A percentile compares a stretch with the other conserved stretches of the same genome.
Conservation (phyloP, 2,329 filamentous ascomycete genomes). For the Plenodomus biglobosus region DNA sequence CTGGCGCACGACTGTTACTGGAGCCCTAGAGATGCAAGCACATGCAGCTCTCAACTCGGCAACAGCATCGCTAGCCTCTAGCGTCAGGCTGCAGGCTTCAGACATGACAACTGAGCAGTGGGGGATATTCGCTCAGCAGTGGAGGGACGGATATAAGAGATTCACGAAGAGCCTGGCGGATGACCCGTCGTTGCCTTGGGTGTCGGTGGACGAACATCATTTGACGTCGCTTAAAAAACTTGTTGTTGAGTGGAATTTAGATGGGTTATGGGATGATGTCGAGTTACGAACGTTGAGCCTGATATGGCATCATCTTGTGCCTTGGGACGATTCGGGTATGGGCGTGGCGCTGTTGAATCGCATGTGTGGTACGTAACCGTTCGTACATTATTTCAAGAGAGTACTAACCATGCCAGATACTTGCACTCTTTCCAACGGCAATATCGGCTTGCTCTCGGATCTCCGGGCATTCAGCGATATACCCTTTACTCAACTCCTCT, state of each 20-base stretch:
- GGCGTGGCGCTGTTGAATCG: constrained; percentile 60
- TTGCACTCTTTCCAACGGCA: constrained; percentile 74
- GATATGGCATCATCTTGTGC: constrained; percentile 71
- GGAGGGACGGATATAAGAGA: constrained; percentile 64
- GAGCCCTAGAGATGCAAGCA: constrained; percentile 58
- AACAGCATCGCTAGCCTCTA: constrained; percentile 49
- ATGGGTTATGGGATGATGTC: constrained; percentile 57
- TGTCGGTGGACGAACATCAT: constrained; percentile 73
- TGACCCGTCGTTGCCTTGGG: constrained; percentile 54
- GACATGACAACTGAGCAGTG: constrained; percentile 61
- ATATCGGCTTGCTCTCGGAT: constrained; percentile 66
- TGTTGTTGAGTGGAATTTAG: constrained; percentile 58
- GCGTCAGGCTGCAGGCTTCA: constrained; percentile 53
- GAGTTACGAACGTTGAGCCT: constrained; percentile 52
- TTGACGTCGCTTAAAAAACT: constrained; percentile 62
- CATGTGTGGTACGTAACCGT: constrained; percentile 46
- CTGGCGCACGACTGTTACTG: constrained; percentile 69
- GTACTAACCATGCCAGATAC: constrained; percentile 44
- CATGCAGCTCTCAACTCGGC: constrained; percentile 51
- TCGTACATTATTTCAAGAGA: background rate
- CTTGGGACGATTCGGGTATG: constrained; percentile 66
- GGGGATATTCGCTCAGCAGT: constrained; percentile 67
- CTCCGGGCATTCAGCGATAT: constrained; percentile 61
- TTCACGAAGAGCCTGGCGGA: constrained; percentile 62
- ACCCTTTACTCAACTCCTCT: constrained; percentile 64